Percentiles rank a stretch among this genome's conserved stretches.
Evolutionary conservation across 495 filamentous ascomycete species (phyloP).

Genomic region (Apiosordaria backusii): DNA sequence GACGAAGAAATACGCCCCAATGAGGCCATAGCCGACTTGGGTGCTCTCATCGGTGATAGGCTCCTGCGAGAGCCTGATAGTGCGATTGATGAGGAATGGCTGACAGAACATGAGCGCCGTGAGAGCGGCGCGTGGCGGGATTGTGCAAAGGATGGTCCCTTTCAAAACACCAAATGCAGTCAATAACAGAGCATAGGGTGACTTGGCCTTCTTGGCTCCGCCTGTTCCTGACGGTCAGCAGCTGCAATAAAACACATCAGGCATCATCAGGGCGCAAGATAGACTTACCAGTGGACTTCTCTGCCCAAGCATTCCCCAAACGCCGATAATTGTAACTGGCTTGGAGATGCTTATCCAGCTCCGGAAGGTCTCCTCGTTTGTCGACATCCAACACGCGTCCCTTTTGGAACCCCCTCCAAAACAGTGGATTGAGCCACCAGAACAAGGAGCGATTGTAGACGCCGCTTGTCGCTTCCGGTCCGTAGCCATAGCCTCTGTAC

Average conservation of each 20-base stretch:
- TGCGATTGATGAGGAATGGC: slow-evolving; percentile 59
- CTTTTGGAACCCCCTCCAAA: slow-evolving; percentile 28
- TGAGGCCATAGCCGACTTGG: slow-evolving; percentile 54
- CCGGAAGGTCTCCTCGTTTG: slow-evolving; percentile 25
- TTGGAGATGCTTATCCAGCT: slow-evolving; percentile 48
- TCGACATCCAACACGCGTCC: slow-evolving; percentile 28
- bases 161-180: slow-evolving; percentile 44
- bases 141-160: slow-evolving; percentile 46
- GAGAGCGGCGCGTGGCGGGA: slow-evolving; percentile 52
- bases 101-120: slow-evolving; percentile 61
- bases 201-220: slow-evolving; percentile 29
- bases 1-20: slow-evolving; percentile 60
- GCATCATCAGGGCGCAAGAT: not conserved
- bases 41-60: slow-evolving; percentile 32
- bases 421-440: slow-evolving; percentile 42
- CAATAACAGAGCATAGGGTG: slow-evolving; percentile 37
- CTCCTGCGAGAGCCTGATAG: slow-evolving; percentile 42
- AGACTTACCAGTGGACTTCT: not conserved
- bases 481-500: slow-evolving; percentile 32
- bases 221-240: not conserved
- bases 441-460: slow-evolving; percentile 36
- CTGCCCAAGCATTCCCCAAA: not conserved
- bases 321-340: slow-evolving; percentile 29
- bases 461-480: slow-evolving; percentile 36
- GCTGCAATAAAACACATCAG: no score